Percentiles rank a stretch among this genome's conserved stretches.
These are phyloP conservation scores for Spathaspora boniae DNA, from an alignment of 805 yeast species.

Conservation along the genomic window DNA sequence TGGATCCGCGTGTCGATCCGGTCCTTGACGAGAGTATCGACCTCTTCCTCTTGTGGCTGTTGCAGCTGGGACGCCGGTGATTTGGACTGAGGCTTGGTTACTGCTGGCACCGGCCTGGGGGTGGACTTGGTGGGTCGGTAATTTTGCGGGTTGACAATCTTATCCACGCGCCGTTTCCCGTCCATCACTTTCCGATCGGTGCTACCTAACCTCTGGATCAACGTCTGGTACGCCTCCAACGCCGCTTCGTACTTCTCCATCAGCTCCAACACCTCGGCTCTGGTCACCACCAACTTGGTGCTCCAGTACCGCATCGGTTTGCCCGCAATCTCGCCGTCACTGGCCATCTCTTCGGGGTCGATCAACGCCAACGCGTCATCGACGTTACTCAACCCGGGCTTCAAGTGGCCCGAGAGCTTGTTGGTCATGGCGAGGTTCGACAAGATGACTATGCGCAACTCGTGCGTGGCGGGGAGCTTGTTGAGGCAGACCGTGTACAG, in stretches of 20 bases:
- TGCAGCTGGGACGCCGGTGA: conserved; percentile 9
- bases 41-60: conserved; percentile 46
- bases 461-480: conserved; percentile 61
- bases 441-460: conserved; percentile 59
- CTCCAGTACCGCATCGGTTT: conserved; percentile 66
- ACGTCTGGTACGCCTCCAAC: conserved; percentile 52
- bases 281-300: conserved; percentile 62
- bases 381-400: conserved; percentile 36
- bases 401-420: conserved; percentile 14
- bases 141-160: conserved; percentile 52
- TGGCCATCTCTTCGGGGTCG: conserved; percentile 23
- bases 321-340: conserved; percentile 31
- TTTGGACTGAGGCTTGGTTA: background rate
- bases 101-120: conserved; percentile 3
- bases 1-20: conserved; percentile 9
- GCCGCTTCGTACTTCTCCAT: conserved; percentile 69
- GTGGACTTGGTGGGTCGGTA: conserved; percentile 5
- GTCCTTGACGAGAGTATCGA: conserved; percentile 46
- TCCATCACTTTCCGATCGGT: conserved; percentile 65
- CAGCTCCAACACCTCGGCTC: conserved; percentile 84
- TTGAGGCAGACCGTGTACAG: conserved; percentile 50
- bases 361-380: conserved; percentile 44
- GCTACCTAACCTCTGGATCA: conserved; percentile 63
- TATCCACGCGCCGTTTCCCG: conserved; percentile 75
- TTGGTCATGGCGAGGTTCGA: conserved; percentile 62